Percentiles rank a stretch among this genome's conserved stretches.
These are phyloP conservation scores for Afroboletus lepidellus DNA, from an alignment of 1,284 basidiomycete species.

Conservation along the genomic window DNA sequence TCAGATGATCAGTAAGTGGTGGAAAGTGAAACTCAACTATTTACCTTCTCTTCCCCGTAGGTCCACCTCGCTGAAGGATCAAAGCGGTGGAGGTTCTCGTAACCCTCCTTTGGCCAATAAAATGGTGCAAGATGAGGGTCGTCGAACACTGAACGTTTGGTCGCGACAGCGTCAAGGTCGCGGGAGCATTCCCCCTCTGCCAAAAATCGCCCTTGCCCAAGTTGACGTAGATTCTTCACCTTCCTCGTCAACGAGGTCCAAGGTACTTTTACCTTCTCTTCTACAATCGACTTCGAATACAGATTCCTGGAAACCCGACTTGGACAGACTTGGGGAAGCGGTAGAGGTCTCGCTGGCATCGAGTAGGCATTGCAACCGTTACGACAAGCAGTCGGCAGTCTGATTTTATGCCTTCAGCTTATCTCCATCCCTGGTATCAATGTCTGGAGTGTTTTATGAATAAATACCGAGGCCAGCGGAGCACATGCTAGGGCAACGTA, in stretches of 20 bases:
- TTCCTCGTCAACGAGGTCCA: conserved; percentile 5
- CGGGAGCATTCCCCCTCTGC: not conserved
- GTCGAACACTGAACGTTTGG: conserved; percentile 55
- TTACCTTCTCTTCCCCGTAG: conserved; percentile 58
- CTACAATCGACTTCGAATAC: too few species aligned
- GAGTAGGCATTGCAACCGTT: too few species aligned
- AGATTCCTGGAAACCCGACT: too few species aligned
- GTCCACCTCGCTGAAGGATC: conserved; percentile 71
- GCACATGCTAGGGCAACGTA: too few species aligned
- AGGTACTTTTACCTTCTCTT: not conserved
- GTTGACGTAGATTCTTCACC: too few species aligned
- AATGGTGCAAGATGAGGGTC: conserved; percentile 49
- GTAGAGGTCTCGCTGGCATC: too few species aligned
- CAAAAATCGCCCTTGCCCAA: conserved; percentile 3
- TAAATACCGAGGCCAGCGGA: too few species aligned
- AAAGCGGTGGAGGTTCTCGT: conserved; percentile 67
- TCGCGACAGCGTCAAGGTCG: conserved; percentile 11
- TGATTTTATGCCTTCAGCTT: too few species aligned
- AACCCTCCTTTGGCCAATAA: conserved; percentile 54
- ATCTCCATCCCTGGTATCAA: too few species aligned
- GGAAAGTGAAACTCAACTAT: conserved; percentile 10
- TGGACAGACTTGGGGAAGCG: too few species aligned
- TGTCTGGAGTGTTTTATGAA: too few species aligned
- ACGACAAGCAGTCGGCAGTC: too few species aligned
- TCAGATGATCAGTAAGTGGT: not conserved